Base-by-base conservation (phyloP, 2,329 filamentous ascomycete genomes). In the Aspergillus pseudotamarii region DNA sequence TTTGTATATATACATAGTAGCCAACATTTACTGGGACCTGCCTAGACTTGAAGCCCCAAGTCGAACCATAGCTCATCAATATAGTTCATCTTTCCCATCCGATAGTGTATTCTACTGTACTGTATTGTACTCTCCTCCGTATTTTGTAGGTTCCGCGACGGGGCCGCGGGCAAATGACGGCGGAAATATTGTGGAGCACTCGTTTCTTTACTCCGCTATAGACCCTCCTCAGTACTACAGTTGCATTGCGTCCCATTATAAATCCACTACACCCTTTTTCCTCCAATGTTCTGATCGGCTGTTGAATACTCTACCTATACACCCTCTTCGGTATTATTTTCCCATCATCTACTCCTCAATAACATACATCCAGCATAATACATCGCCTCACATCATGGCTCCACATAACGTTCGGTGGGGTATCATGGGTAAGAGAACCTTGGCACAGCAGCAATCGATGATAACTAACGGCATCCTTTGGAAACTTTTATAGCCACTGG, bases 341-440 rank as follows among this genome's bases (percentile, higher is more conserved):
- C 6, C 38, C 48, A 48, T 48, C 55, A 3, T 60, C 45, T 50
- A 57, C 62, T 28, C 26, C 3, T 28, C 14, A 12, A 21, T 48
- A 23, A 16, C 46, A 36, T 19, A 23, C 2, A 23, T 9, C n/a
- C 41, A n/a, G 21, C 19, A 26, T 32, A 16, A 32, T 51, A 30
- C 23, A 21, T 54, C 36, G 46, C 43, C 36, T n/a, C 4, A 34
- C 63, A 74, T 56, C 53, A 78, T 78, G 73, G 68, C 72, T 57
- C 69, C 74, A 43, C 72, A 78, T 64, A 78, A 76, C 63, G 65
- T 79, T 30, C 73, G 76, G 57, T 81, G 79, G 79, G 79, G 79
- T 67, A 80, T 81, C 61, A 74, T 81, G 70, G 78, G 78, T 80
- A 73, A 64, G 76, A 60, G 21, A 19, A 54, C 21, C 34, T 54